phyloP scores from a whole-genome alignment of 257 asterid genomes.

The Solanum chilense region DNA sequence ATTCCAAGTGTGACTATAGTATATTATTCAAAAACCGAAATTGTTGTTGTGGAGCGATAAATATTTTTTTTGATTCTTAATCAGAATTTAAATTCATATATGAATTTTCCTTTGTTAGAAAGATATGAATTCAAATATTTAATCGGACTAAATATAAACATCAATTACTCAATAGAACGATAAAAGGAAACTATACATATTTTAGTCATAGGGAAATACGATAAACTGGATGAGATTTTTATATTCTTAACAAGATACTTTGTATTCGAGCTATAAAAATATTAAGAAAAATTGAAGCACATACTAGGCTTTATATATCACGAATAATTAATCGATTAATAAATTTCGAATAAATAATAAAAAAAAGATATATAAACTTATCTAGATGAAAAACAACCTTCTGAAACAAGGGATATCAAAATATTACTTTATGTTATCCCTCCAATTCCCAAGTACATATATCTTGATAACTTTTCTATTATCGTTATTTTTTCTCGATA shows the following conservation, averaged over 20 bases:
- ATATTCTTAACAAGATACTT: background rate
- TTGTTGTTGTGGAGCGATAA: rapidly evolving
- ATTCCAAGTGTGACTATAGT: background rate
- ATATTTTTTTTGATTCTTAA: rapidly evolving
- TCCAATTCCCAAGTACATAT: background rate
- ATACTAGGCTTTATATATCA: no score
- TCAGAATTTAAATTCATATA: rapidly evolving
- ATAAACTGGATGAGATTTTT: background rate
- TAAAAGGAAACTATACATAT: no score
- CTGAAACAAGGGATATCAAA: background rate
- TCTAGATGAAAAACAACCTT: background rate
- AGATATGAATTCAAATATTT: background rate
- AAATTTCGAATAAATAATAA: background rate
- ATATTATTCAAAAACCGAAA: background rate
- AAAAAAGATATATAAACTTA: background rate
- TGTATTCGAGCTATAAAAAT: background rate
- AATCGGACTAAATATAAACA: background rate
- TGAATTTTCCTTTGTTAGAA: background rate
- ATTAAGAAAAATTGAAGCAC: background rate
- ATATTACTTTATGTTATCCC: background rate
- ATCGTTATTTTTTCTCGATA: rapidly evolving
- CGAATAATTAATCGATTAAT: background rate
- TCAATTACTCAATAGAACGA: background rate
- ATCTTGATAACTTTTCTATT: background rate
- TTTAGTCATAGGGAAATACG: background rate